Conservation (phyloP, 164 flowering plant genomes). For the Stephania cephalantha region DNA sequence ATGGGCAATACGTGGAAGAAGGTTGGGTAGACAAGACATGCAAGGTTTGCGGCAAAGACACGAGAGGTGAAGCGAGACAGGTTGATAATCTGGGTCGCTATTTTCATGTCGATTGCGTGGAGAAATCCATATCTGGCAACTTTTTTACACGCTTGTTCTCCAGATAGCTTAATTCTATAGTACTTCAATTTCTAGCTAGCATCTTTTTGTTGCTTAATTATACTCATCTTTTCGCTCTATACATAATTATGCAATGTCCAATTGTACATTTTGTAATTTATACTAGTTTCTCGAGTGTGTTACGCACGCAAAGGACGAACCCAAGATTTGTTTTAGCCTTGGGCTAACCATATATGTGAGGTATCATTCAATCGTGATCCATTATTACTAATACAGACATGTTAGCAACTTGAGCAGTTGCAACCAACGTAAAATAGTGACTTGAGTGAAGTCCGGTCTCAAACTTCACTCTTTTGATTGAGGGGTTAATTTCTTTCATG, state of each 20-base stretch:
- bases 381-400: no score
- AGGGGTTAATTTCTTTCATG: no score
- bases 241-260: not conserved
- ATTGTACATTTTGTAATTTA: not conserved
- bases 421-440: no score
- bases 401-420: no score
- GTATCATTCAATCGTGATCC: no score
- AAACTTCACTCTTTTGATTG: no score
- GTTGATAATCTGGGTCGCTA: slow-evolving; percentile 62
- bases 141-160: slow-evolving; percentile 80
- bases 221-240: not conserved
- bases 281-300: not conserved
- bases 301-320: no score
- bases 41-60: slow-evolving; percentile 88
- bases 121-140: slow-evolving; percentile 64
- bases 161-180: not conserved
- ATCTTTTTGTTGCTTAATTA: not conserved
- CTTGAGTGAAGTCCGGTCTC: no score
- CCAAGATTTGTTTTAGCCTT: no score
- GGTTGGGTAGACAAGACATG: slow-evolving; percentile 98
- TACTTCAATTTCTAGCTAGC: not conserved
- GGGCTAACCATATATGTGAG: no score
- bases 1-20: slow-evolving; percentile 86
- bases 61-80: slow-evolving; percentile 51
- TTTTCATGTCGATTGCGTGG: slow-evolving; percentile 68